Percentiles rank a stretch among this genome's conserved stretches.
These are phyloP conservation scores for Sporothrix mexicana DNA, from an alignment of 2,329 filamentous ascomycete species.

Conservation along the genomic window DNA sequence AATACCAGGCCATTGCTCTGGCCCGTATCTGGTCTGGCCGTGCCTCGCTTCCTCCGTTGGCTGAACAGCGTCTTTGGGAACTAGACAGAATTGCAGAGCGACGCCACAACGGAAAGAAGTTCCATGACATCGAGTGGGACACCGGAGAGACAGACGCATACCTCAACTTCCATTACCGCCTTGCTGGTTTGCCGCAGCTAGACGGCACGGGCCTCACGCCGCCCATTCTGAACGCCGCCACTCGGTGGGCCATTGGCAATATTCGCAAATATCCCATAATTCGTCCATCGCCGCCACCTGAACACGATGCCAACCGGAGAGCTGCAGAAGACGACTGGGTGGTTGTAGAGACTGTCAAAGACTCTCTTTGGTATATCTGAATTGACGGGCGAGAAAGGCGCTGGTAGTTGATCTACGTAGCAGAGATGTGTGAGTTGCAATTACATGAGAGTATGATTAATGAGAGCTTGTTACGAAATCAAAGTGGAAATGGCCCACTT, in stretches of 20 bases:
- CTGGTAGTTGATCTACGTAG: too few relatives aligned
- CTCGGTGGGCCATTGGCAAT: constrained; percentile 56
- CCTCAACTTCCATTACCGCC: constrained; percentile 52
- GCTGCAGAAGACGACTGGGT: constrained; percentile 27
- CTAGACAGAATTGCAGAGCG: constrained; percentile 44
- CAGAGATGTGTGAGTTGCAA: too few relatives aligned
- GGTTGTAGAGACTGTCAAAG: constrained; percentile 2
- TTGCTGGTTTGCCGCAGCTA: constrained; percentile 57
- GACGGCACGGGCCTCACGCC: constrained; percentile 54
- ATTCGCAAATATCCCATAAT: constrained; percentile 54
- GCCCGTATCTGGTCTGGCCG: constrained; percentile 46
- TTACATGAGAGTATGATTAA: too few relatives aligned
- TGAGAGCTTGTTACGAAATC: too few relatives aligned
- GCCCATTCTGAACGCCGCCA: constrained; percentile 51
- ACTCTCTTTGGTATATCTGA: constrained; percentile 27
- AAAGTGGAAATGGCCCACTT: too few relatives aligned
- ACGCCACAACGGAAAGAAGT: constrained; percentile 47
- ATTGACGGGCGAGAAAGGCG: too few relatives aligned
- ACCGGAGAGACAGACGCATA: constrained; percentile 57
- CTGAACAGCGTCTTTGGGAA: constrained; percentile 56
- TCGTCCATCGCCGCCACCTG: neutral
- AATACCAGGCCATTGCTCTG: constrained; percentile 49
- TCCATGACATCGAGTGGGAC: constrained; percentile 61
- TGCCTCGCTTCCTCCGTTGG: constrained; percentile 49
- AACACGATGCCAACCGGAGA: neutral